Evolutionary conservation across 768 basidiomycete genomes (phyloP), one percentile per base, ranked within the genome.

Genomic region (Termitomyces sp.): DNA sequence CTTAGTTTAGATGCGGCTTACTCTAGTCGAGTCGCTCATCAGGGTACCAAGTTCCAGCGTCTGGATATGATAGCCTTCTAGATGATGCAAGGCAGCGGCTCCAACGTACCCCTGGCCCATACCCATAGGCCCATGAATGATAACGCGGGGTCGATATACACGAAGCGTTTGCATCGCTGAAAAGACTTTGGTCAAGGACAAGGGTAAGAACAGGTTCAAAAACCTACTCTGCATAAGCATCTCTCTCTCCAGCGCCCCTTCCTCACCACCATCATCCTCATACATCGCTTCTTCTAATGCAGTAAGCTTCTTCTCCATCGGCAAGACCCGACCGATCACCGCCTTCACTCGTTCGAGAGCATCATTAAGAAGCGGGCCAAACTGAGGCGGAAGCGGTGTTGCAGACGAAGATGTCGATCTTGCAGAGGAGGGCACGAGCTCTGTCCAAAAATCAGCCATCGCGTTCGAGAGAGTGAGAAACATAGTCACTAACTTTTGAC

Each of bases 1-100:
- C 9, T 2, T 35, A 22, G 19, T 32, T 32, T 21, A n/a, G 32
- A 8, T 48, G 34, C 15, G 28, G 38, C 90, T 66, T 57, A 96
- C 95, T 66, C 94, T 74, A 1, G 92, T 85, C 0, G 94, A 90
- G 67, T 98, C 96, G 40, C 90, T 81, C 73, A 98, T 78, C 42
- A 99, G 72, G 0, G 84, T 85, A 10, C 92, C 97, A 17, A 98
- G 76, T 66, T 99, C 97, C 51, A 98, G 77, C 62, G 83, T 93
- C 69, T 99, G 97, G 0, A 98, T 81, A 65, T 98, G 92, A 68
- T 90, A 97, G 0, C 97, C 96, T 73, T 99, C 97, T 19, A 99
- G 73, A 66, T 95, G 87, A 72, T 98, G 94, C 34, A 99, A 70
- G 5, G 90, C 84, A 0, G 96, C 97, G 1, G 94, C 85, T 38